Evolutionary conservation across 2,329 filamentous ascomycete genomes (phyloP), one percentile per base, ranked within the genome.

Genomic region (Colletotrichum tabaci): DNA sequence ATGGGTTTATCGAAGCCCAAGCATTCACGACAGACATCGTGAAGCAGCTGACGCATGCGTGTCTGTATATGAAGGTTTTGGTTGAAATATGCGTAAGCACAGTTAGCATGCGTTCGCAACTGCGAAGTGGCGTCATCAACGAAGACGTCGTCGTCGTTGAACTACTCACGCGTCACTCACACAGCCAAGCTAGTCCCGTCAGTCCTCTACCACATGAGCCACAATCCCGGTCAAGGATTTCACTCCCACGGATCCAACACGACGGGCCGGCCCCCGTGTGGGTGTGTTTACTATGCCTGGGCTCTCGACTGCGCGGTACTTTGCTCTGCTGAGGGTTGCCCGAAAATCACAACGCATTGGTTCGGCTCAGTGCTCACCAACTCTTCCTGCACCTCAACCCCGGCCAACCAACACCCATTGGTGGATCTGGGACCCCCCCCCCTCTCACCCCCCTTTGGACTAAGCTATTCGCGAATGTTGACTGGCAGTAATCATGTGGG

Each of bases 401-500:
- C 30, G 30, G 30, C 30, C 58, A 15, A 71, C 65, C 50, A 55
- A 58, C n/a, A 18, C 52, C 53, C 4, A 69, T 71, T 71, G 69
- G 69, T 68, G 65, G 69, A 69, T 69, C 69, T 68, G 58, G 9
- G 26, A 30, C 26, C 5, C 4, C 26, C 18, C 65, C 30, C 30
- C 15, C 65, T 63, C 38, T 5, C 4, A 21, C 23, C 10, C 49
- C 49, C 23, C 8, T 38, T 10, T 38, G 35, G 35, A 1, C 35
- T 38, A 38, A 30, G 16, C 40, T 35, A 40, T 68, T 38, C 58
- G 30, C 52, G 21, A 30, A 15, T 10, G 52, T 63, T 63, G 53
- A 68, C 65, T 60, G 60, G 38, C 52, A 68, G 47, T 8, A 58
- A 72, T 69, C 69, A 71, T 72, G 65, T 72, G 69, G 58, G 42